Evolutionary conservation across 441 rosid genomes (phyloP).

Genomic region (Sinapis alba): DNA sequence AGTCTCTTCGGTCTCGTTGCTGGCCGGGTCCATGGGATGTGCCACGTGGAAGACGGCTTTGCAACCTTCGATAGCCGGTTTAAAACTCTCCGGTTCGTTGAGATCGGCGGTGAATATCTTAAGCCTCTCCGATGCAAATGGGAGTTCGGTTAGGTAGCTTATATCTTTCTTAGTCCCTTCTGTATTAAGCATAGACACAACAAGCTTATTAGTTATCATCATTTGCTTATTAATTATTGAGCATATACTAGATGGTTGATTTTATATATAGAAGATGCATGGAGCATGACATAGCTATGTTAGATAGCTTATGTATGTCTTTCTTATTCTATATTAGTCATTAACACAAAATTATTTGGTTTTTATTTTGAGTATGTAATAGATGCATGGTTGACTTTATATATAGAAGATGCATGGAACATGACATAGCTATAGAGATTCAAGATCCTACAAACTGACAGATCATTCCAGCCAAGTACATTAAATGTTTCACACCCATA

Average conservation of each 20-base stretch:
- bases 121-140: constrained; percentile 47
- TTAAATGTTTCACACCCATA: constrained; percentile 27
- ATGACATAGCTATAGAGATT: constrained; percentile 26
- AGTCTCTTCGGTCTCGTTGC: constrained; percentile 37
- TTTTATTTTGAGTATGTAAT: constrained; percentile 19
- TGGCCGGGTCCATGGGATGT: constrained; percentile 39
- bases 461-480: constrained; percentile 45
- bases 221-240: constrained; percentile 27
- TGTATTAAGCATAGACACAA: constrained; percentile 3
- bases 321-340: too few relatives aligned
- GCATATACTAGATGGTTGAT: constrained; percentile 28
- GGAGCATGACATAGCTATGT: constrained; percentile 30
- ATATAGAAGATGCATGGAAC: constrained; percentile 33
- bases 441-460: constrained; percentile 40
- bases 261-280: constrained; percentile 31
- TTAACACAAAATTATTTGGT: constrained; percentile 5
- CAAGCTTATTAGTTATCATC: not conserved
- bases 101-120: constrained; percentile 50
- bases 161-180: constrained; percentile 42
- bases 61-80: constrained; percentile 52
- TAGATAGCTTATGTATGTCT: too few relatives aligned
- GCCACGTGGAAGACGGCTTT: constrained; percentile 49
- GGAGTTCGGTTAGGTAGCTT: constrained; percentile 48
- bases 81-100: constrained; percentile 49
- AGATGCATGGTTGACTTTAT: constrained; percentile 31